Base-by-base conservation (phyloP, 768 basidiomycete genomes). In the Cyclocybe aegerita region DNA sequence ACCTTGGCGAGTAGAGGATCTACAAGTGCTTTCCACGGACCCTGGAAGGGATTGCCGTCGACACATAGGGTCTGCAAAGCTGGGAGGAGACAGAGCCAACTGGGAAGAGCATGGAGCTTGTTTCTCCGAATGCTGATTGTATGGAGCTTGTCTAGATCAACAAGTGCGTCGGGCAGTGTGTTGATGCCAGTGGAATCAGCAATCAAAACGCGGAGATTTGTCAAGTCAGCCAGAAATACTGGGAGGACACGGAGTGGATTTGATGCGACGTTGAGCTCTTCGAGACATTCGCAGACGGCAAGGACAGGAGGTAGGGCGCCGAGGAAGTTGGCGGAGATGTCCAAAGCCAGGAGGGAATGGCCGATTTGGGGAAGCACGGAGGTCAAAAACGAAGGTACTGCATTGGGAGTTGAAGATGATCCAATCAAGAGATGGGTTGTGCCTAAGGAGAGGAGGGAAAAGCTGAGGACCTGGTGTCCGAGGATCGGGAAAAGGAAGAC, bases 21-120 rank as follows among this genome's bases (percentile, higher is more conserved):
- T 17, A 97, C 85, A 46, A 99, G 75, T 31, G 90, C 85, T 62
- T 87, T 85, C 92, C 94, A 97, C 1, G 92, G 90, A 7, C 90
- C 90, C 59, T 91, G 90, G 70, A 99, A 98, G 7, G 95, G 93
- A 65, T 99, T 99, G 12, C 86, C 88, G 55, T 98, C 96, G n/a
- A 99, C 83, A 57, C 87, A 88, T 3, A 99, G 72, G 1, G 86
- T 88, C 66, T 96, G 92, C 41, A 99, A 74, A 30, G 79, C 78
- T 14, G 85, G 80, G n/a, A 99, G 77, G 29, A 92, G 80, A 65
- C 92, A 93, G 40, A 99, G 77, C 96, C 97, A 99, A 54, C 88
- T 84, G n/a, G 97, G 95, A 12, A 98, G 79, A 6, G 88, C 81
- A 57, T 89, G 78, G 62, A 99, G 76, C 65, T 88, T 88, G 70